phyloP scores from a whole-genome alignment of 2,329 filamentous ascomycete genomes.

The Microcyclospora tardicrescens region DNA sequence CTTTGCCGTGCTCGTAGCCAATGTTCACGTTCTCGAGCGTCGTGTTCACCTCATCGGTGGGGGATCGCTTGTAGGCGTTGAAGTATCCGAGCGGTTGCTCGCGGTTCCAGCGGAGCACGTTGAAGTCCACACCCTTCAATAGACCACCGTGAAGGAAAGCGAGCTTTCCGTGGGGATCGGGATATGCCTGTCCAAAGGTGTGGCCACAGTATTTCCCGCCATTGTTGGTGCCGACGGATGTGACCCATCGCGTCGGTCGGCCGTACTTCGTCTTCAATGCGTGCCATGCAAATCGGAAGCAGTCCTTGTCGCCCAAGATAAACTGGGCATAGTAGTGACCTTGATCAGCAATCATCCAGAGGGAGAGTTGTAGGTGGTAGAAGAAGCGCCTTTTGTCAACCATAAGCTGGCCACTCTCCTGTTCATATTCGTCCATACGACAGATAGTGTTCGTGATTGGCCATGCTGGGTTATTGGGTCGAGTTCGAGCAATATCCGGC shows the following conservation, averaged over 20 bases:
- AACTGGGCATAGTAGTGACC: conserved; percentile 19
- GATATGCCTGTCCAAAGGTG: conserved; percentile 23
- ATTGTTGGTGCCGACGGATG: conserved; percentile 18
- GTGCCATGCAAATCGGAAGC: conserved; percentile 25
- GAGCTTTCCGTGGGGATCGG: conserved; percentile 14
- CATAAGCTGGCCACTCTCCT: conserved; percentile 24
- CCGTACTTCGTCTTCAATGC: conserved; percentile 23
- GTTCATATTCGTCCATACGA: conserved; percentile 24
- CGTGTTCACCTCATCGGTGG: conserved; percentile 8
- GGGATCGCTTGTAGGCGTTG: conserved; percentile 18
- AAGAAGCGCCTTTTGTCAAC: conserved; percentile 26
- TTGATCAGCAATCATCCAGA: conserved; percentile 13
- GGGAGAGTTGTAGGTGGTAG: conserved; percentile 27
- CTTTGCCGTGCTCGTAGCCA: conserved; percentile 6
- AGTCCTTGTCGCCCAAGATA: conserved; percentile 28
- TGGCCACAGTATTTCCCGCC: conserved; percentile 21
- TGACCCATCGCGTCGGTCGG: conserved; percentile 19
- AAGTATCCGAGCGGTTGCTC: conserved; percentile 18
- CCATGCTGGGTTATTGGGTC: conserved; percentile 20
- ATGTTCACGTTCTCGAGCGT: conserved; percentile 7
- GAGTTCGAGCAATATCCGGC: conserved; percentile 26
- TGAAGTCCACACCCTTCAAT: conserved; percentile 18
- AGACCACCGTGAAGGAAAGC: conserved; percentile 24
- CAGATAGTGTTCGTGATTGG: conserved; percentile 26
- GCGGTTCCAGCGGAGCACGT: conserved; percentile 16